These are phyloP conservation scores for Kitagawia praeruptora DNA, from an alignment of 129 eudicot genomes.

Conservation along the genomic window DNA sequence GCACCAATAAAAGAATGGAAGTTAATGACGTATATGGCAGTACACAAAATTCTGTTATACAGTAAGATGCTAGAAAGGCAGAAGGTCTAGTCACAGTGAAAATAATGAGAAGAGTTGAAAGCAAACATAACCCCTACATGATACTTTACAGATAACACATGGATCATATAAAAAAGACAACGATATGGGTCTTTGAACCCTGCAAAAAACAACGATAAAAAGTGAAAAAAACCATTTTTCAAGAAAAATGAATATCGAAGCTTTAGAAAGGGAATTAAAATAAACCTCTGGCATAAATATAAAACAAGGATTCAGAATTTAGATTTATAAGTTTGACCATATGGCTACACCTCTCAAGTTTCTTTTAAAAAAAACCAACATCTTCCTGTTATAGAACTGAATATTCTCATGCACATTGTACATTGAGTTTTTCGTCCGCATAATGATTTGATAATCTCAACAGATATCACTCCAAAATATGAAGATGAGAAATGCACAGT, in stretches of 20 bases:
- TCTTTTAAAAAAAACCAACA: not conserved
- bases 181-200: too few species aligned
- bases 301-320: too few species aligned
- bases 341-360: not conserved
- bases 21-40: not conserved
- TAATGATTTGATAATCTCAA: too few species aligned
- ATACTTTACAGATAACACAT: not conserved
- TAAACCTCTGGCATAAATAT: too few species aligned
- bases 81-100: too few species aligned
- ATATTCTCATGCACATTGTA: not conserved
- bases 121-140: not conserved
- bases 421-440: not conserved
- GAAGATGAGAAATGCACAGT: too few species aligned
- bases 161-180: not conserved
- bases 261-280: too few species aligned
- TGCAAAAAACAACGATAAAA: too few species aligned
- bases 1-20: not conserved
- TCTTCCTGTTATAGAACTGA: not conserved
- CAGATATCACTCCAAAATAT: too few species aligned
- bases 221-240: too few species aligned
- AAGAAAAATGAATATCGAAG: too few species aligned
- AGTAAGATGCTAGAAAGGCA: not conserved
- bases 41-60: not conserved
- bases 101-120: too few species aligned
- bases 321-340: not conserved